Percentiles rank a stretch among this genome's conserved stretches.
phyloP scores from a whole-genome alignment of 2,329 filamentous ascomycete genomes.

The Ophiosphaerella narmari region DNA sequence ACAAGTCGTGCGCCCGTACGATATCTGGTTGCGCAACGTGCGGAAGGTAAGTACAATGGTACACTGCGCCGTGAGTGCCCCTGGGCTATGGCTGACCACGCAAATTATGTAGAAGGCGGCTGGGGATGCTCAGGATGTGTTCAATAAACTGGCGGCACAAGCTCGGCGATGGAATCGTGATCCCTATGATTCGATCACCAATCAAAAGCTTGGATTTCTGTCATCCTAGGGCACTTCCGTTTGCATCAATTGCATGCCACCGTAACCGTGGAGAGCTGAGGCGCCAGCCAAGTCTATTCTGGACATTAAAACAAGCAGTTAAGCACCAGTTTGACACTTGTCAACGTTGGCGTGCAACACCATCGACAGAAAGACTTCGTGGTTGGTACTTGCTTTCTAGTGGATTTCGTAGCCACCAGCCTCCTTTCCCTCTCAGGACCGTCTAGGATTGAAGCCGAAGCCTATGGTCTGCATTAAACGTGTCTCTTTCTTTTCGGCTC shows the following conservation, averaged over 20 bases:
- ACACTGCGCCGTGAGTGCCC: no score
- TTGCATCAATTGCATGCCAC: conserved; percentile 8
- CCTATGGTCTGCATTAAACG: no score
- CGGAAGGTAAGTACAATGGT: not conserved
- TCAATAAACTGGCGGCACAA: no score
- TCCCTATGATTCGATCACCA: conserved; percentile 16
- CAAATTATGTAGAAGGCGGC: conserved; percentile 7
- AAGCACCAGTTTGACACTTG: no score
- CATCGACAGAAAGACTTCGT: no score
- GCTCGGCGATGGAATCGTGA: no score
- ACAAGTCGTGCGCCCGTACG: not conserved
- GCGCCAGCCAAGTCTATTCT: not conserved
- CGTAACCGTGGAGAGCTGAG: conserved; percentile 22
- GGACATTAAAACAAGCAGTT: not conserved
- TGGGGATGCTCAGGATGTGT: not conserved
- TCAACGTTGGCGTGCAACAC: no score
- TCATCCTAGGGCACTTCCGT: not conserved
- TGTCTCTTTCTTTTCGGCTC: no score
- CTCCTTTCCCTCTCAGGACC: no score
- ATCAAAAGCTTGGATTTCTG: conserved; percentile 22
- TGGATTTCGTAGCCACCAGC: no score
- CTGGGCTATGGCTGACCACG: not conserved
- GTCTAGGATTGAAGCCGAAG: no score
- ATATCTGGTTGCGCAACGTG: not conserved
- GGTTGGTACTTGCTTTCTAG: no score